A percentile compares a stretch with the other conserved stretches of the same genome.
phyloP scores from a whole-genome alignment of 306 rosid species.

The Malus orientalis region DNA sequence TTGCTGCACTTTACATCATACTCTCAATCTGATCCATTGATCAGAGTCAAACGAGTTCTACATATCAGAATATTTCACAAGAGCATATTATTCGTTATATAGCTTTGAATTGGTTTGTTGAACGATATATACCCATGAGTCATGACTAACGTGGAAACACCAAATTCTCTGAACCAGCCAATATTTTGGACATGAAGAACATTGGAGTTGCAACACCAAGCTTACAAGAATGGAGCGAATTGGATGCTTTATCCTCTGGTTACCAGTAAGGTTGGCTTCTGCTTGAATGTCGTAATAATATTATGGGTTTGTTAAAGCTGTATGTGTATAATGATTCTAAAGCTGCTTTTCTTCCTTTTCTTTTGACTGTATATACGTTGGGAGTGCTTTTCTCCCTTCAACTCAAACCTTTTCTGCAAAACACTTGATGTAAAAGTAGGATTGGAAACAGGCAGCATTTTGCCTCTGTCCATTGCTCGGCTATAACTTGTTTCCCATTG shows the following conservation, averaged over 20 bases:
- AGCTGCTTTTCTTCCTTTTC: not conserved
- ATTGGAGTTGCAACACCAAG: constrained; percentile 63
- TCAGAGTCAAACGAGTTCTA: too few relatives aligned
- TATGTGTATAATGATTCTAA: not conserved
- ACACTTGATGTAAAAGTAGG: too few relatives aligned
- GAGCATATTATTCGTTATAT: not conserved
- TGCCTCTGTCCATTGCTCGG: too few relatives aligned
- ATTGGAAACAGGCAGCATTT: too few relatives aligned
- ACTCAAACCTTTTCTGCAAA: too few relatives aligned
- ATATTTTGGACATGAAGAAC: constrained; percentile 71
- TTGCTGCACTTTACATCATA: too few relatives aligned
- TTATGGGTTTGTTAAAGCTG: not conserved
- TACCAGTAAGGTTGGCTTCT: constrained; percentile 1
- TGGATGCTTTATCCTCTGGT: constrained; percentile 28
- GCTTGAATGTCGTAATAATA: not conserved
- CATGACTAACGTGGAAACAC: constrained; percentile 2
- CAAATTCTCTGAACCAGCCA: constrained; percentile 44
- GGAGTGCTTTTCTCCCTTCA: too few relatives aligned
- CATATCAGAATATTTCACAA: not conserved
- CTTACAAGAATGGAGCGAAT: constrained; percentile 54
- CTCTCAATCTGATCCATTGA: too few relatives aligned
- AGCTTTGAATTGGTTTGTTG: not conserved
- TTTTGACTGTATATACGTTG: not conserved
- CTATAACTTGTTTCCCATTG: too few relatives aligned
- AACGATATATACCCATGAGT: not conserved